Base-by-base conservation (phyloP, 2,329 filamentous ascomycete species). In the Penicillium sp. region DNA sequence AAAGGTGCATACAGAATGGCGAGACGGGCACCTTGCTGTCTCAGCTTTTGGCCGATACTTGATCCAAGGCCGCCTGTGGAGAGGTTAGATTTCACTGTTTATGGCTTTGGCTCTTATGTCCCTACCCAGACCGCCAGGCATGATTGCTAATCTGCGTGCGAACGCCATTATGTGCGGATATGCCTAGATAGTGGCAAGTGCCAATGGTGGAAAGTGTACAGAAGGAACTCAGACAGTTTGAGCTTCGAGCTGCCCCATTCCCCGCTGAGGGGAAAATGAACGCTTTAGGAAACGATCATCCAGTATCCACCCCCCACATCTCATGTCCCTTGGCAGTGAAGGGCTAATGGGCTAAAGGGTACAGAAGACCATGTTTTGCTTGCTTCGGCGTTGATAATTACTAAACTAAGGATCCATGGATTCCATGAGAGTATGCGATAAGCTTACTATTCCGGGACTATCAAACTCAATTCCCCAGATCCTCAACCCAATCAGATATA, bases 1-100 rank as follows among this genome's bases (percentile, higher is more conserved):
- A 80, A 80, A 2, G 78, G 78, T 0, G 79, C 79, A 51, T 81
- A 81, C 0, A 81, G 67, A 15, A 81, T 73, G 8, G 78, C 79
- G 4, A 81, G 64, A 13, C 68, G 72, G 6, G 77, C 76, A 6
- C 78, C 78, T 59, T 77, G 71, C 4, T 74, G 67, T 25, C 71
- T 70, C 1, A 81, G 68, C 17, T 76, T 71, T 50, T 73, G 67
- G 43, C 76, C 79, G 3, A 78, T 78, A 37, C 72, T 73, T 15
- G 76, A 75, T 8, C 78, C 79, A 3, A 81, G 71, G 4, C 79
- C 79, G 19, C 71, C 71, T 73, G 41, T 13, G 19, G 3, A 23
- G 38, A 23, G 40, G 72, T 47, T 27, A 25, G 21, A 37, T 63
- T 58, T 60, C 57, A 12, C 33, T 54, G 31, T 15, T 6, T 45